Evolutionary conservation across 306 rosid species (phyloP).

Genomic region (Trichosanthes cucumerina): DNA sequence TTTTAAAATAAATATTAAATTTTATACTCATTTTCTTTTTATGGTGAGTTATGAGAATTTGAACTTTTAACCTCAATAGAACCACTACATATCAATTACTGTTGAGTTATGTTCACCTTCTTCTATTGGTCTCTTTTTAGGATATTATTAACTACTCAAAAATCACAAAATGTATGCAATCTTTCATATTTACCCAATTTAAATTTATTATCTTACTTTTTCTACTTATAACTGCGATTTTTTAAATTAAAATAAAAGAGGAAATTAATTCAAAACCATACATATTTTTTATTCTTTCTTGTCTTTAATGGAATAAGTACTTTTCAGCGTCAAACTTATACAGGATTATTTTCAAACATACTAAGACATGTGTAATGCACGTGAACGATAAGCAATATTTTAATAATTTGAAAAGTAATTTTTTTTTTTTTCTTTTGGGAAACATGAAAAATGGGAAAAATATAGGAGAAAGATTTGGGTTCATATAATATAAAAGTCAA

Average conservation of each 20-base stretch:
- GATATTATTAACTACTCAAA: too few relatives aligned
- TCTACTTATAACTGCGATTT: neutral
- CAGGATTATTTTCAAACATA: neutral
- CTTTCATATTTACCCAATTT: neutral
- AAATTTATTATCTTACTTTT: too few relatives aligned
- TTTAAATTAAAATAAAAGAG: too few relatives aligned
- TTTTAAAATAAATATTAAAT: too few relatives aligned
- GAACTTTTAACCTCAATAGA: too few relatives aligned
- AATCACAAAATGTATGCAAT: too few relatives aligned
- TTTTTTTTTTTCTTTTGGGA: neutral
- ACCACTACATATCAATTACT: too few relatives aligned
- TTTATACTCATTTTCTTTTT: neutral
- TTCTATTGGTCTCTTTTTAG: too few relatives aligned
- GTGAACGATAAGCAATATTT: neutral
- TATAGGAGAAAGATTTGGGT: neutral
- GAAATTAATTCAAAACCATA: neutral
- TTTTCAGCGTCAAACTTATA: neutral
- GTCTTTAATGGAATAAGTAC: neutral
- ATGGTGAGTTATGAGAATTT: too few relatives aligned
- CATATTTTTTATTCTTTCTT: neutral
- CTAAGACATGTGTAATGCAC: neutral
- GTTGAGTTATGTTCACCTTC: too few relatives aligned
- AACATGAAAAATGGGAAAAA: neutral
- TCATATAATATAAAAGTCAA: neutral
- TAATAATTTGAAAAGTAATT: neutral